Base-by-base conservation (phyloP, 345 rosid species). In the Linum lewisii region DNA sequence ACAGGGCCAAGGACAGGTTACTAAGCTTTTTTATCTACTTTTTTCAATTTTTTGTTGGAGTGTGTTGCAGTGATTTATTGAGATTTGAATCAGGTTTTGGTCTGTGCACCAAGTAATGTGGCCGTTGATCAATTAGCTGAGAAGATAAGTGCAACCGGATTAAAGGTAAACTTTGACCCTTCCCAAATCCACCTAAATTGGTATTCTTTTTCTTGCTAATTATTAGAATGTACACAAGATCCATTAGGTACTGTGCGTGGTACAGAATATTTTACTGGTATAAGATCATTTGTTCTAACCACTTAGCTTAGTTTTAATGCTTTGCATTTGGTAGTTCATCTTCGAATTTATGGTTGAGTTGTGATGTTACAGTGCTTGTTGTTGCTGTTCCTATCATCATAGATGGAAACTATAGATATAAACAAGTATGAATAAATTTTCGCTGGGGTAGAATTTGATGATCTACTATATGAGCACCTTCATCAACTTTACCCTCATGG, bases 51-150 rank as follows among this genome's bases (percentile, higher is more conserved):
- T n/a, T 29, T 53, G 36, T 52, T 22, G 37, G 23, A 24, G 38
- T 8, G 15, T 9, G 14, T 29, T 51, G 59, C 21, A 18, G 21
- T 24, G 50, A 51, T 51, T 26, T 57, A 36, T 47, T 24, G 57
- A 34, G 36, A 37, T 62, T 59, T 69, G 13, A 42, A 32, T 62
- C 68, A 94, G 99, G 99, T 94, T 72, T 76, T 94, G 75, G 99
- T 94, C 55, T 90, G 97, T 61, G 99, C 99, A 32, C 97, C 99
- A 61, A 94, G 99, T 72, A 94, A 94, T 65, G 99, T 94, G 63
- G 99, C 97, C 69, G 99, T 94, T 3, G 99, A 94, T 76, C 99
- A 94, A 72, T 79, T 94, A 61, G 99, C 99, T 66, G 99, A 90
- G 78, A 94, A 94, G 79, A 94, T 94, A 59, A 94, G 99, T 86